Percentiles rank a stretch among this genome's conserved stretches.
Evolutionary conservation across 192 early-diverging fungal species (phyloP).

Genomic region (Linnemannia exigua): DNA sequence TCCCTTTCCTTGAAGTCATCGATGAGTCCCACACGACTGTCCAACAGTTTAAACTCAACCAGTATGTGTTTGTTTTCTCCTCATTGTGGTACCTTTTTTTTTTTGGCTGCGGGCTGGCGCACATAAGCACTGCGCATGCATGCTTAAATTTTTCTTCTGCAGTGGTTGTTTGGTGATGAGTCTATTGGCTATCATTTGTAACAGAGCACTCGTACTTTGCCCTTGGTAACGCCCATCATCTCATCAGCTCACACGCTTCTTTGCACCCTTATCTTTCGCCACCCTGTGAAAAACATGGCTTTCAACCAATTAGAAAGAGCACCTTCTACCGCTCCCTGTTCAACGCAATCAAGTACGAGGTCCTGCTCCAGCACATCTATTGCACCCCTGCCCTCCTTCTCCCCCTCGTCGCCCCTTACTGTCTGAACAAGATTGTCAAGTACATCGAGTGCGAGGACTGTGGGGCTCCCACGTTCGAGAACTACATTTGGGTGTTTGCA

Average conservation of each 20-base stretch:
- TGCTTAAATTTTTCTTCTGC: not conserved
- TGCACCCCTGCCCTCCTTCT: constrained; percentile 24
- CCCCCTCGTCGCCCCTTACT: constrained; percentile 22
- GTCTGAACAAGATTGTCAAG: constrained; percentile 42
- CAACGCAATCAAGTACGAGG: constrained; percentile 14
- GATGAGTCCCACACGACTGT: constrained; percentile 50
- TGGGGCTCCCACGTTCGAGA: constrained; percentile 23
- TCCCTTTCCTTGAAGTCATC: constrained; percentile 66
- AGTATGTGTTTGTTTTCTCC: constrained; percentile 16
- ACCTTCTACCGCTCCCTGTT: constrained; percentile 22
- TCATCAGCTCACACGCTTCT: not conserved
- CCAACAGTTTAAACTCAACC: not conserved
- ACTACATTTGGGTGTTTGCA: constrained; percentile 70
- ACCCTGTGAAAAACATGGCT: not conserved
- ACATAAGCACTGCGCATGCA: too few species aligned
- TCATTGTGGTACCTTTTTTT: not conserved
- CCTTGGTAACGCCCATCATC: not conserved
- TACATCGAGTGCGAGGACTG: constrained; percentile 51
- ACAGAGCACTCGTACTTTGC: not conserved
- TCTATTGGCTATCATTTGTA: too few species aligned
- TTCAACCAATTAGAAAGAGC: not conserved
- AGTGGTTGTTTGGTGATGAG: not conserved
- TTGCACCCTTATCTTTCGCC: not conserved
- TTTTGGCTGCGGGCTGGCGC: too few species aligned
- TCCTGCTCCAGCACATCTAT: constrained; percentile 33